Percentiles rank a stretch among this genome's conserved stretches.
Conservation (phyloP, 768 basidiomycete species). For the Serendipita sp. region DNA sequence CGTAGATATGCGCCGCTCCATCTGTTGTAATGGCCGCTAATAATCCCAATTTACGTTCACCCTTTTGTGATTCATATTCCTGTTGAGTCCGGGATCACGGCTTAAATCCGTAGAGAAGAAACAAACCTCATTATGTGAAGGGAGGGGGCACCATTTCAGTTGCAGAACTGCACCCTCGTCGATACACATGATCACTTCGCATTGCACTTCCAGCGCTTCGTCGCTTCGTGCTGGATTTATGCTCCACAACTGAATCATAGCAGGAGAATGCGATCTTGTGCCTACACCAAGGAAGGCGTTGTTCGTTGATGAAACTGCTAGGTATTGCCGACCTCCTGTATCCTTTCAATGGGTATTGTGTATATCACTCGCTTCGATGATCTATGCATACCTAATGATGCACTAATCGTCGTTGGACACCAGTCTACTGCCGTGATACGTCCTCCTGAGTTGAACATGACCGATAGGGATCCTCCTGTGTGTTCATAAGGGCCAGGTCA, state of each 20-base stretch:
- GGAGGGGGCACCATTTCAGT: slow-evolving; percentile 86
- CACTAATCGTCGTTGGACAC: slow-evolving; percentile 63
- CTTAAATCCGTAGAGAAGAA: neutral
- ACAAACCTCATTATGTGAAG: slow-evolving; percentile 47
- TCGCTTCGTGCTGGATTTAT: neutral
- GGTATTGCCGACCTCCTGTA: slow-evolving; percentile 50
- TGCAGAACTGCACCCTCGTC: slow-evolving; percentile 68
- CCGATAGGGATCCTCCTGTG: slow-evolving; percentile 50
- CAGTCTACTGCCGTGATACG: slow-evolving; percentile 88
- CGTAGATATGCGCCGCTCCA: slow-evolving; percentile 25
- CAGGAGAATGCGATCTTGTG: slow-evolving; percentile 34
- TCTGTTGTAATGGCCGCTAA: slow-evolving; percentile 77
- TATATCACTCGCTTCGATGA: too few relatives aligned
- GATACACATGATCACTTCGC: slow-evolving; percentile 74
- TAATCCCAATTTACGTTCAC: slow-evolving; percentile 53
- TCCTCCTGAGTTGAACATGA: slow-evolving; percentile 74
- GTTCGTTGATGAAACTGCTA: slow-evolving; percentile 59
- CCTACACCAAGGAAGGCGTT: slow-evolving; percentile 36
- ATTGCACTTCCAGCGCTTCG: slow-evolving; percentile 30
- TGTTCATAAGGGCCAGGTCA: slow-evolving; percentile 33
- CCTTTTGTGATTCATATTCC: slow-evolving; percentile 13
- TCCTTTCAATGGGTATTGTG: slow-evolving; percentile 23
- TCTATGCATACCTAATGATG: slow-evolving; percentile 33
- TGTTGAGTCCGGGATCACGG: neutral
- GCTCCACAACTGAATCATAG: slow-evolving; percentile 83